Conservation (phyloP, 2,329 filamentous ascomycete species). For the Colletotrichum sp. region DNA sequence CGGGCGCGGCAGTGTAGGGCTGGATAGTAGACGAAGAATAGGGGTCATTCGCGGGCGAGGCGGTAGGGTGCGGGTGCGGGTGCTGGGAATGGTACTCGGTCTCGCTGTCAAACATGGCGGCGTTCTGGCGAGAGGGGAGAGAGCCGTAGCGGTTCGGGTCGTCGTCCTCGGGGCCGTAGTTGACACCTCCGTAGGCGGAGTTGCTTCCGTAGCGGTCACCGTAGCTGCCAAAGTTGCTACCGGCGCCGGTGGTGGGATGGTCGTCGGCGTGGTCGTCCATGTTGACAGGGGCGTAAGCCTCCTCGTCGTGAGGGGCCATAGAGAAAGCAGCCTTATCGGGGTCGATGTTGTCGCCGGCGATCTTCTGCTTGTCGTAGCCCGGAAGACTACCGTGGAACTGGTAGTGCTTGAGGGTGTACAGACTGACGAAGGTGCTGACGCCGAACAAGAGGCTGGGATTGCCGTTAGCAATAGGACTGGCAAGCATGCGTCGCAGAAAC, state of each 20-base stretch:
- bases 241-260: slow-evolving; percentile 34
- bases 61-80: not conserved
- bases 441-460: slow-evolving; percentile 59
- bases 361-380: slow-evolving; percentile 59
- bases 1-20: slow-evolving; percentile 41
- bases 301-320: slow-evolving; percentile 69
- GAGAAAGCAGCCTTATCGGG: slow-evolving; percentile 74
- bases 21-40: slow-evolving; percentile 27
- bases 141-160: slow-evolving; percentile 45
- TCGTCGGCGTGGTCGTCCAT: slow-evolving; percentile 55
- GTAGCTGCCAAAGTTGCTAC: slow-evolving; percentile 32
- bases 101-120: slow-evolving; percentile 53
- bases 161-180: slow-evolving; percentile 35
- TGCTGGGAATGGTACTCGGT: slow-evolving; percentile 50
- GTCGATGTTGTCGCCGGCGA: slow-evolving; percentile 60
- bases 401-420: slow-evolving; percentile 67
- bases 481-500: slow-evolving; percentile 27
- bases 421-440: slow-evolving; percentile 58
- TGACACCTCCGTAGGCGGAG: slow-evolving; percentile 15
- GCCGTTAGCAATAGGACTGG: slow-evolving; percentile 17
- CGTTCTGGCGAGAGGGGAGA: slow-evolving; percentile 37
- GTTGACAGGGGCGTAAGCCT: slow-evolving; percentile 67
- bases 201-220: slow-evolving; percentile 33
- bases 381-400: slow-evolving; percentile 66
- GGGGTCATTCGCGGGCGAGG: not conserved